Conservation (phyloP, 1,284 basidiomycete genomes). For the Meira nashicola region DNA sequence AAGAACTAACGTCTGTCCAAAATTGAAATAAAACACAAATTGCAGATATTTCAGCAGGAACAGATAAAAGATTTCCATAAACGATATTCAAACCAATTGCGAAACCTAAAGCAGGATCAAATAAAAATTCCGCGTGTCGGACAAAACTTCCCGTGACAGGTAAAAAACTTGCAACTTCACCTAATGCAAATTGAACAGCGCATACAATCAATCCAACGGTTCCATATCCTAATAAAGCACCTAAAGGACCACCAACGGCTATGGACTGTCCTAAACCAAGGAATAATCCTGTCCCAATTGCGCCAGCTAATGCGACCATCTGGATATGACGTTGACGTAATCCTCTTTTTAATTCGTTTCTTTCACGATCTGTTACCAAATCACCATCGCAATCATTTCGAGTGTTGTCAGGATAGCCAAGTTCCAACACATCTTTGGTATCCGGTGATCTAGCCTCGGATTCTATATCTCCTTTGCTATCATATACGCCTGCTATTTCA, state of each 20-base stretch:
- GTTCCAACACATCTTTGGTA: too few relatives aligned
- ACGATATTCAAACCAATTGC: conserved; percentile 45
- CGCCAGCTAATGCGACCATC: conserved; percentile 39
- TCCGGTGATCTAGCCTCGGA: too few relatives aligned
- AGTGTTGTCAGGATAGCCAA: too few relatives aligned
- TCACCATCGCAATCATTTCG: not conserved
- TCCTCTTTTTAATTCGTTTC: conserved; percentile 3
- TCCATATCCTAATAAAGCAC: conserved; percentile 33
- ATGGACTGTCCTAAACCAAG: conserved; percentile 30
- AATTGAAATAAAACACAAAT: conserved; percentile 42
- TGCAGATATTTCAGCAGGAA: conserved; percentile 55
- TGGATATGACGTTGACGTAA: conserved; percentile 28
- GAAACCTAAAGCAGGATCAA: conserved; percentile 55
- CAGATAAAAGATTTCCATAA: conserved; percentile 45
- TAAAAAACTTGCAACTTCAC: conserved; percentile 55
- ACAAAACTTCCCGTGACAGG: conserved; percentile 55
- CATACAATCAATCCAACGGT: conserved; percentile 32
- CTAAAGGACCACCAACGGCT: conserved; percentile 29
- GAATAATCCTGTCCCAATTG: conserved; percentile 40
- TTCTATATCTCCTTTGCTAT: too few relatives aligned
- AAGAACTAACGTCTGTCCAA: conserved; percentile 32
- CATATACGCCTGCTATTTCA: too few relatives aligned
- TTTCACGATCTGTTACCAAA: not conserved
- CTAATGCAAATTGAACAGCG: conserved; percentile 43
- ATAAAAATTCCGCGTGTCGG: conserved; percentile 55